A percentile compares a stretch with the other conserved stretches of the same genome.
phyloP scores from a whole-genome alignment of 1,284 basidiomycete genomes.

The Inonotus hispidus region DNA sequence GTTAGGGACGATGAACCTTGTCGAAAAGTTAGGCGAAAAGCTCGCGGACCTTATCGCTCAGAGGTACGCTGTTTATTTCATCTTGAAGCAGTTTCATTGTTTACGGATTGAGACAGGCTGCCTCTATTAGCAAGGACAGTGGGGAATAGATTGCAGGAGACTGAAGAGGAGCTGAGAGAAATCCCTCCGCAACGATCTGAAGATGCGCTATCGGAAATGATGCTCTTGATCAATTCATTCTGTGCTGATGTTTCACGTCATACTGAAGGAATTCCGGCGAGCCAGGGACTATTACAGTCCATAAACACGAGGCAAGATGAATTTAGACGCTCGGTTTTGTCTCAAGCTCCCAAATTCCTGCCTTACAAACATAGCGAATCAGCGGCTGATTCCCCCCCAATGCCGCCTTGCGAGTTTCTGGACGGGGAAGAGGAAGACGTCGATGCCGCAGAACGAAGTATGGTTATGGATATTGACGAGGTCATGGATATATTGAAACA shows the following conservation, averaged over 20 bases:
- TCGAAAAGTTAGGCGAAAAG: constrained; percentile 46
- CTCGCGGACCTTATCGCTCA: constrained; percentile 54
- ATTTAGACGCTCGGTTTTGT: constrained; percentile 43
- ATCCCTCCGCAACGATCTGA: constrained; percentile 50
- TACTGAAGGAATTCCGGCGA: constrained; percentile 46
- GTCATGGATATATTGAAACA: constrained; percentile 42
- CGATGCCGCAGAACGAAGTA: constrained; percentile 19
- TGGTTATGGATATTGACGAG: constrained; percentile 47
- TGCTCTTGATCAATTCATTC: constrained; percentile 42
- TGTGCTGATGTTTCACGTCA: constrained; percentile 38
- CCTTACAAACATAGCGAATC: constrained; percentile 26
- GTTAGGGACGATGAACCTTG: constrained; percentile 50
- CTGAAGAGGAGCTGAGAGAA: constrained; percentile 30
- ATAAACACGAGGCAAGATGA: constrained; percentile 44
- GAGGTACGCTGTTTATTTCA: constrained; percentile 29
- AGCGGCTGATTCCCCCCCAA: background rate
- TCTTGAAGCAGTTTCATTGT: background rate
- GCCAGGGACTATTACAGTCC: constrained; percentile 46
- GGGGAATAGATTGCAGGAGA: constrained; percentile 37
- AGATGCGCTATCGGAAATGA: constrained; percentile 52
- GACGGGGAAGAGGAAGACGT: constrained; percentile 9
- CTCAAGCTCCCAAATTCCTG: constrained; percentile 47
- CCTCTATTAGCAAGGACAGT: constrained; percentile 54
- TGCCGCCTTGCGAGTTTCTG: background rate
- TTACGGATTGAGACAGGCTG: constrained; percentile 41